Evolutionary conservation across 768 basidiomycete genomes (phyloP), one percentile per base, ranked within the genome.

Genomic region (Trametes cingulata): DNA sequence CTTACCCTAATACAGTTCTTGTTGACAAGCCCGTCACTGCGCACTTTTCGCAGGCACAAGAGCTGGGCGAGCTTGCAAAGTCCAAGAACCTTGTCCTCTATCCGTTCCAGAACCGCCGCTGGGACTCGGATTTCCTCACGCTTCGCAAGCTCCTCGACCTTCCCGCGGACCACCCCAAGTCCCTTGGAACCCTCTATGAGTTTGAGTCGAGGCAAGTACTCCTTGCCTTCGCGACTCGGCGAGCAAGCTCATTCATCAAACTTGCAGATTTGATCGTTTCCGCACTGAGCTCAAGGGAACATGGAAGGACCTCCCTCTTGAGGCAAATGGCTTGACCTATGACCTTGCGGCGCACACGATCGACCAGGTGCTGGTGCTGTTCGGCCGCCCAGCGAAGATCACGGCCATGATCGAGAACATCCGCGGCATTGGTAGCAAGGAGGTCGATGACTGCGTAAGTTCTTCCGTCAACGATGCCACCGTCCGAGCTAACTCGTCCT

Each of bases 331-430:
- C 4, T 77, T 82, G 25, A 83, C 85, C 2, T 95, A 85, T 71
- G 91, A 95, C 71, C 79, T 95, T 20, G 92, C 90, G 5, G 75
- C 88, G 8, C 91, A 95, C 71, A 78, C 93, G 25, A 83, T 93
- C 63, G 91, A 93, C 74, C 91, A 93, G 72, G 78, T 83, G 6
- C 75, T 93, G 29, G 76, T 77, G 10, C 79, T 95, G 41, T 94
- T 94, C 68, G 93, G 93, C 37, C 77, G 84, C 49, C 93, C 93
- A 0, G 69, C 78, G 33, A 83, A 73, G 57, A 72, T 95, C 25
- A 88, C 87, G 4, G 89, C 85, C 1, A 83, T 89, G 67, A 76
- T 86, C 24, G 82, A 85, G 67, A 93, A 93, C 69, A 72, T 85
- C 37, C 80, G 90, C 52, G 82, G 82, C n/a, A 72, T 85, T 66